Evolutionary conservation across 2,329 filamentous ascomycete genomes (phyloP).

Genomic region (Penicillium hesseltinei): DNA sequence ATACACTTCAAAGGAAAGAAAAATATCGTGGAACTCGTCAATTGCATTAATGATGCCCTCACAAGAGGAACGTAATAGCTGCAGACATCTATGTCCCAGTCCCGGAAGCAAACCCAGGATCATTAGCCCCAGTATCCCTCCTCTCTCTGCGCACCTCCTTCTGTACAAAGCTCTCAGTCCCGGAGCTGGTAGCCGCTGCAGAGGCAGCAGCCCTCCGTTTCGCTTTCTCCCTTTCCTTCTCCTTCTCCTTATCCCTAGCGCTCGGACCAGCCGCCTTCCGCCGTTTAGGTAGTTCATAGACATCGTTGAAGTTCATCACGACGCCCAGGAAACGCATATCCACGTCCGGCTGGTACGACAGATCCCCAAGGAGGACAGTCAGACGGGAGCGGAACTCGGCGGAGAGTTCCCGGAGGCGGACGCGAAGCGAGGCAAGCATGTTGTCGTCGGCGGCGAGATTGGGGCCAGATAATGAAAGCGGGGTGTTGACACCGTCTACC

Average conservation of each 20-base stretch:
- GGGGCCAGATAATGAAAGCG: conserved; percentile 40
- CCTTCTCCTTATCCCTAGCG: conserved; percentile 35
- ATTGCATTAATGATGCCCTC: conserved; percentile 4
- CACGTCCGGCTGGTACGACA: conserved; percentile 89
- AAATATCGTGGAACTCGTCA: conserved; percentile 9
- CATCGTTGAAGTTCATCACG: conserved; percentile 99
- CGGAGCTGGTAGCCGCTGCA: conserved; percentile 14
- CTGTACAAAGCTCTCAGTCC: conserved; percentile 19
- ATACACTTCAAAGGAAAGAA: conserved; percentile 11
- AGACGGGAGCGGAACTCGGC: conserved; percentile 74
- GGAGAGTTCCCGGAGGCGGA: conserved; percentile 69
- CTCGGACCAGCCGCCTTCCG: conserved; percentile 36
- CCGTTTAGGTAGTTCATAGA: conserved; percentile 77
- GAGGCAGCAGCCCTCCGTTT: conserved; percentile 25
- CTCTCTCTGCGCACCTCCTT: conserved; percentile 28
- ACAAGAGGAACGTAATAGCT: background rate
- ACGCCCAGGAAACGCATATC: conserved; percentile 95
- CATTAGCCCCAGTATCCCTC: conserved; percentile 17
- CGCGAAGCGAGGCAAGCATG: conserved; percentile 72
- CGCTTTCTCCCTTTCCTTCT: conserved; percentile 21
- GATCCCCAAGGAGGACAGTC: conserved; percentile 79
- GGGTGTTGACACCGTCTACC: conserved; percentile 33
- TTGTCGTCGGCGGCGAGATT: conserved; percentile 51
- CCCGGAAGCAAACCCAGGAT: background rate
- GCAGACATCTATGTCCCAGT: background rate